Conservation (phyloP, 495 filamentous ascomycete genomes). For the Hypoxylon intermedium region DNA sequence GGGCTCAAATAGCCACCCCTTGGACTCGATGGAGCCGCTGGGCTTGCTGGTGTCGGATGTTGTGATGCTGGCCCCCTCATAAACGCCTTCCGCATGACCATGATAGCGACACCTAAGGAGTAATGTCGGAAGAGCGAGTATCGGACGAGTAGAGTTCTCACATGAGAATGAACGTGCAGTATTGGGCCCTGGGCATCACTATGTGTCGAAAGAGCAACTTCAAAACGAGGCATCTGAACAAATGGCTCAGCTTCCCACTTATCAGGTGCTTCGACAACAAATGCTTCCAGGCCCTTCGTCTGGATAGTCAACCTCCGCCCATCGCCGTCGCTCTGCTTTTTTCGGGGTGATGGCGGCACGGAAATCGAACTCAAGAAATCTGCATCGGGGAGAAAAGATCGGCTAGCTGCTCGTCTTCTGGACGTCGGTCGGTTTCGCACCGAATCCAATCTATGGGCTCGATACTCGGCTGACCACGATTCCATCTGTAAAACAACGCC, state of each 20-base stretch:
- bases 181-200: slow-evolving; percentile 86
- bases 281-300: slow-evolving; percentile 81
- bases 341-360: slow-evolving; percentile 67
- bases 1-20: slow-evolving; percentile 42
- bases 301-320: slow-evolving; percentile 83
- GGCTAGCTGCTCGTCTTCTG: slow-evolving; percentile 65
- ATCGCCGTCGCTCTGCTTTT: slow-evolving; percentile 70
- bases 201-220: slow-evolving; percentile 81
- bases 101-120: slow-evolving; percentile 79
- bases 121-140: slow-evolving; percentile 97
- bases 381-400: slow-evolving; percentile 63
- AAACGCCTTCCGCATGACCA: slow-evolving; percentile 79
- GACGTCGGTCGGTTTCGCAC: slow-evolving; percentile 55
- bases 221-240: slow-evolving; percentile 82
- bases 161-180: slow-evolving; percentile 82
- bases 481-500: slow-evolving; percentile 87
- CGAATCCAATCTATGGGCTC: slow-evolving; percentile 73
- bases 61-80: slow-evolving; percentile 48
- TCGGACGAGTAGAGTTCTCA: slow-evolving; percentile 78
- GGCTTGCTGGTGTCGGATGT: slow-evolving; percentile 33
- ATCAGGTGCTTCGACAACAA: slow-evolving; percentile 85
- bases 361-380: slow-evolving; percentile 64
- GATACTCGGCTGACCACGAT: slow-evolving; percentile 90
- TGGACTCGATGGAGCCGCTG: slow-evolving; percentile 32
- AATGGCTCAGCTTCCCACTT: slow-evolving; percentile 86